Conservation (phyloP, 768 basidiomycete genomes). For the Sporobolomyces roseus region DNA sequence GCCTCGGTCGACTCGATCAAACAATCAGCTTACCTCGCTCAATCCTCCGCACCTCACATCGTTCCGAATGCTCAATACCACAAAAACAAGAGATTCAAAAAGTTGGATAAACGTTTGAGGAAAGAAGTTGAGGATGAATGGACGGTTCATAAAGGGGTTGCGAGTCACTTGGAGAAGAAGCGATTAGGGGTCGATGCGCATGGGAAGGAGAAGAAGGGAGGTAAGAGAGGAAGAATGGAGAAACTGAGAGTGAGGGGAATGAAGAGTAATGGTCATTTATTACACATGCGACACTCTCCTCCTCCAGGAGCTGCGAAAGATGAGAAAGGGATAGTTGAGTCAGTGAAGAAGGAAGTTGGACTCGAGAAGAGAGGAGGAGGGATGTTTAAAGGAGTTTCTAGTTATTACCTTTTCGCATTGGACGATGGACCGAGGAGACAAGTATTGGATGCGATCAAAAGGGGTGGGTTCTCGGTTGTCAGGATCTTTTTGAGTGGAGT, state of each 20-base stretch:
- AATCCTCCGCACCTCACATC: no score
- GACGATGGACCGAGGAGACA: conserved; percentile 30
- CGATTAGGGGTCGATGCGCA: background rate
- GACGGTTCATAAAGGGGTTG: background rate
- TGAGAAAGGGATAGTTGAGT: no score
- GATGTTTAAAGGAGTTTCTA: conserved; percentile 42
- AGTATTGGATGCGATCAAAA: conserved; percentile 44
- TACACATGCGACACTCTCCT: no score
- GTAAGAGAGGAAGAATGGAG: background rate
- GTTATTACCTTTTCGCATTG: conserved; percentile 44
- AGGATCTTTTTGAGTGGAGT: conserved; percentile 43
- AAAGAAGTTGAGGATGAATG: background rate
- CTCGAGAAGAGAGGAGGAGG: conserved; percentile 7
- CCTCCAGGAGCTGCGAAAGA: no score
- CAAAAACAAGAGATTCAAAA: background rate
- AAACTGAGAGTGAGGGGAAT: background rate
- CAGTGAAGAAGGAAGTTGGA: background rate
- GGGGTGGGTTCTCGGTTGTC: conserved; percentile 43
- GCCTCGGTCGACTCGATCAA: conserved; percentile 11
- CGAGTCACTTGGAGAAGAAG: background rate
- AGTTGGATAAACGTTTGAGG: background rate
- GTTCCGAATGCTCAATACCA: no score
- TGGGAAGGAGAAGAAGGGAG: background rate
- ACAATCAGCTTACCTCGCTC: conserved; percentile 4
- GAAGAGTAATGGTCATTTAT: no score